Evolutionary conservation across 148 eudicot species (phyloP).

Genomic region (Tetragonia tetragonoides): DNA sequence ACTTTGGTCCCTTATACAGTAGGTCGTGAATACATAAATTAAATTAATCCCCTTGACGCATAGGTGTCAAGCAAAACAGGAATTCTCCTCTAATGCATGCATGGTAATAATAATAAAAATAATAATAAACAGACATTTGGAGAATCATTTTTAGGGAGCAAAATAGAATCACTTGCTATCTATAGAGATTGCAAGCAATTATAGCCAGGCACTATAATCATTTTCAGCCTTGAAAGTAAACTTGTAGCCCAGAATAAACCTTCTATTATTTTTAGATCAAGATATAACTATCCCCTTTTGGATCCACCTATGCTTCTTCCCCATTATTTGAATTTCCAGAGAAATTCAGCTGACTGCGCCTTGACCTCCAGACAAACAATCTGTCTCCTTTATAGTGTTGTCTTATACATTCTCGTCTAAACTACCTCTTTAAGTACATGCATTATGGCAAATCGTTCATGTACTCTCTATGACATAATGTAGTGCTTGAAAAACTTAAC

Average conservation of each 20-base stretch:
- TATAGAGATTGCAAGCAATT: conserved; percentile 1
- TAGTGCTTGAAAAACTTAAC: background rate
- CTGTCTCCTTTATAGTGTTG: background rate
- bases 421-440: background rate
- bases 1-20: background rate
- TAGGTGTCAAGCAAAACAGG: background rate
- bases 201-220: background rate
- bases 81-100: background rate
- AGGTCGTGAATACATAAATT: too few species aligned
- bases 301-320: background rate
- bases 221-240: background rate
- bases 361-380: background rate
- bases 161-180: background rate
- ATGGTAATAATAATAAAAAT: background rate
- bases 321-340: background rate
- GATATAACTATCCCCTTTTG: background rate
- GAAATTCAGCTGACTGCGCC: background rate
- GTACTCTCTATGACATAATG: background rate
- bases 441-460: background rate
- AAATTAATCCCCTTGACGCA: too few species aligned
- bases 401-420: background rate
- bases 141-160: background rate
- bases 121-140: background rate
- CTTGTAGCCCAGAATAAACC: background rate
- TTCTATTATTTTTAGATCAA: background rate